Conservation (phyloP, 2,329 filamentous ascomycete species). For the Cryoendolithus antarcticus region DNA sequence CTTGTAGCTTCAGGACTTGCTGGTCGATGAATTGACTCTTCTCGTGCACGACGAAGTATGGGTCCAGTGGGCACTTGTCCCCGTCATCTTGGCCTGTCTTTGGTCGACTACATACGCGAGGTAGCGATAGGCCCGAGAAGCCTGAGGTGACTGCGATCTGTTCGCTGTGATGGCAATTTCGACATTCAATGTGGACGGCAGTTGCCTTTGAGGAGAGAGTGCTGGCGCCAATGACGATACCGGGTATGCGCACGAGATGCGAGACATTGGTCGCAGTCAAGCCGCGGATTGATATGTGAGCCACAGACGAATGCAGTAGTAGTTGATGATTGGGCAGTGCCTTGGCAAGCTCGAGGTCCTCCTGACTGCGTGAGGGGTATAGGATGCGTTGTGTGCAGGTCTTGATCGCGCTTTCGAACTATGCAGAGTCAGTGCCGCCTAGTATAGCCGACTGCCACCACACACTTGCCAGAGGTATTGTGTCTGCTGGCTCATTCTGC, state of each 20-base stretch:
- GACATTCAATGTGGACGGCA: conserved; percentile 72
- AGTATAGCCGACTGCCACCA: not conserved
- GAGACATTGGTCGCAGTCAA: conserved; percentile 88
- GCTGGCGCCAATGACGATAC: conserved; percentile 93
- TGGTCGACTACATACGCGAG: conserved; percentile 59
- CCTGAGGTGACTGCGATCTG: conserved; percentile 66
- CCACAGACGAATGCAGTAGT: conserved; percentile 81
- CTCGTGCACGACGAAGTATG: conserved; percentile 92
- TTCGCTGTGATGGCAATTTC: conserved; percentile 65
- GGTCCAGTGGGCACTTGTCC: conserved; percentile 81
- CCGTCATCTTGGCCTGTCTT: conserved; percentile 39
- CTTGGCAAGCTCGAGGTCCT: conserved; percentile 39
- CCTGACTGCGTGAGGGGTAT: conserved; percentile 58
- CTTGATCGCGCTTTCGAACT: conserved; percentile 87
- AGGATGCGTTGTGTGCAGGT: conserved; percentile 90
- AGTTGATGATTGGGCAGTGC: conserved; percentile 74
- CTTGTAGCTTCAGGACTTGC: conserved; percentile 94
- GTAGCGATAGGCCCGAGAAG: conserved; percentile 76
- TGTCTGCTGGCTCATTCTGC: conserved; percentile 78
- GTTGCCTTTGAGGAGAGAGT: conserved; percentile 95
- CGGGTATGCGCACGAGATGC: conserved; percentile 87
- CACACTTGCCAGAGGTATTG: conserved; percentile 70
- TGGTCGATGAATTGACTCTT: conserved; percentile 92
- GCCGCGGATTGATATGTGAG: conserved; percentile 85
- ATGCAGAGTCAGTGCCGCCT: conserved; percentile 13